Evolutionary conservation across 1,139 yeast genomes (phyloP), one percentile per base, ranked within the genome.

Genomic region (Scheffersomyces illinoinensis): DNA sequence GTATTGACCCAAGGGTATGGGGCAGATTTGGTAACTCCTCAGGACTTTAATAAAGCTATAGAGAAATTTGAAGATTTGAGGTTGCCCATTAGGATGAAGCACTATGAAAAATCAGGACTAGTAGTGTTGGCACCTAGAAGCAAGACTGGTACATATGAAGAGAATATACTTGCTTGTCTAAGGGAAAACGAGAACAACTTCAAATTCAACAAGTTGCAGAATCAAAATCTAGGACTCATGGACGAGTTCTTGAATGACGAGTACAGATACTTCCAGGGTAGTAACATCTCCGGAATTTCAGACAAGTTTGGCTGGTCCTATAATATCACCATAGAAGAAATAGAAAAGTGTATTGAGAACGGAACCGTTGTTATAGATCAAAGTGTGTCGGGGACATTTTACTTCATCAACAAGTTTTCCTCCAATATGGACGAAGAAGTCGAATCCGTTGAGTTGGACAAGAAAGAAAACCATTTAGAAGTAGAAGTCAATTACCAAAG

Each of bases 351-450:
- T 24, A 83, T 90, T 47, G 81, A 78, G 7, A 69, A 74, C 3
- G 95, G 93, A 0, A 73, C 74, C 1, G 68, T 91, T 1, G 86
- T 89, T 12, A 79, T 91, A 10, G 97, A 91, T 71, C 88, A 87
- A 62, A 84, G 85, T 59, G 77, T 87, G 4, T 79, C 85, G 52
- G 93, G 93, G 0, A 79, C 86, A 4, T 80, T 81, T 59, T 81
- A 79, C 64, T 79, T 72, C 59, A 62, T 69, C 47, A 79, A 80
- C 59, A 68, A 67, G 56, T 78, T 78, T 58, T 55, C 50, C 7
- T 46, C 17, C 2, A 47, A 43, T 1, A 55, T 56, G 3, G 54
- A 21, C 10, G 56, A 56, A 1, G 59, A 57, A 10, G 60, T 56
- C 0, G 62, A 65, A 5, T 63, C 64, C 52, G 63, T 63, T 33